Evolutionary conservation across 1,284 basidiomycete species (phyloP).

Genomic region (Earliella scabrosa): DNA sequence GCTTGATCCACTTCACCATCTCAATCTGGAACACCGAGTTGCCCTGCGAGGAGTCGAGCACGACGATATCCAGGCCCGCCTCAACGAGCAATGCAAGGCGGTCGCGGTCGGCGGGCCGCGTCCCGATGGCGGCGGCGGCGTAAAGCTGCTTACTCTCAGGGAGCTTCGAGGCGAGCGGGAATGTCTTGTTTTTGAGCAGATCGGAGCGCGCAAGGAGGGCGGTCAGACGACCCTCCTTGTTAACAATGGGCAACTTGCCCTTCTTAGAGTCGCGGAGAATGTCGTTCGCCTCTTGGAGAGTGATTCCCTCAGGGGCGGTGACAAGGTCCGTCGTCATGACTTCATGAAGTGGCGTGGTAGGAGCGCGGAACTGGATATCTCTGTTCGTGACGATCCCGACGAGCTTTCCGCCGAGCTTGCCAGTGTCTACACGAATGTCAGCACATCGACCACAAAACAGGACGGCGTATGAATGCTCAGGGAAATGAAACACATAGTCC

Average conservation of each 20-base stretch:
- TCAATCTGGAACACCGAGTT: conserved; percentile 96
- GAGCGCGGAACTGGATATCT: conserved; percentile 92
- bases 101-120: conserved; percentile 87
- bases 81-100: conserved; percentile 88
- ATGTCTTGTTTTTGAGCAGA: conserved; percentile 97
- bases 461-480: conserved; percentile 3
- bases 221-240: conserved; percentile 74
- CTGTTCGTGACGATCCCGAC: conserved; percentile 97
- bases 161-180: conserved; percentile 93
- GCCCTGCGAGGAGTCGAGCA: conserved; percentile 96
- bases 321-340: conserved; percentile 93
- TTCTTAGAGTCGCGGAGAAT: conserved; percentile 97
- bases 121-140: conserved; percentile 97
- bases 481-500: conserved; percentile 43
- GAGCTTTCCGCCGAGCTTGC: conserved; percentile 87
- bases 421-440: conserved; percentile 66
- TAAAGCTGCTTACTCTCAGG: conserved; percentile 95
- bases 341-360: conserved; percentile 70
- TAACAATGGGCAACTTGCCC: conserved; percentile 94
- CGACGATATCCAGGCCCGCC: conserved; percentile 94
- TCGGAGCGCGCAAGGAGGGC: conserved; percentile 95
- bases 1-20: conserved; percentile 96
- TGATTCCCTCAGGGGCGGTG: conserved; percentile 85
- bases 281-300: conserved; percentile 90
- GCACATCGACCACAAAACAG: background rate